These are phyloP conservation scores for Biscogniauxia sp. DNA, from an alignment of 2,329 filamentous ascomycete genomes.

Conservation along the genomic window DNA sequence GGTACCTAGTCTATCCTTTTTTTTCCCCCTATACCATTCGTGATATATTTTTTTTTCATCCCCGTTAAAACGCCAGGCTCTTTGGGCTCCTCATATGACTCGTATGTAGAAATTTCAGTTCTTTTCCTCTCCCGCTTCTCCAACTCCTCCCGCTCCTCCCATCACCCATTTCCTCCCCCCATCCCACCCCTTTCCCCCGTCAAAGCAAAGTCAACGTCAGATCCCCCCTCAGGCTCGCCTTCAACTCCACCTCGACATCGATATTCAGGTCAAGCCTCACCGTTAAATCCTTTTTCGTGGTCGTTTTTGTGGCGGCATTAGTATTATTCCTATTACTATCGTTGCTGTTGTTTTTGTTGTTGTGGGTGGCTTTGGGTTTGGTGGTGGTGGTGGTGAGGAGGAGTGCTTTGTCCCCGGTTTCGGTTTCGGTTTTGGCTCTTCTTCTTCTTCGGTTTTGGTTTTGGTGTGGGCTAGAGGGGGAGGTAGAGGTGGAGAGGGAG, in stretches of 20 bases:
- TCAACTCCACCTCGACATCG: constrained; percentile 4
- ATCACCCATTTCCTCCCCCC: background rate
- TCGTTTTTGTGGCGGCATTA: background rate
- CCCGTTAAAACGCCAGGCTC: background rate
- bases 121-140: no score
- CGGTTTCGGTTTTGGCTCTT: no score
- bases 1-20: background rate
- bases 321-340: background rate
- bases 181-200: background rate
- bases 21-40: background rate
- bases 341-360: no score
- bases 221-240: constrained; percentile 3
- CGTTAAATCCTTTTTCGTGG: background rate
- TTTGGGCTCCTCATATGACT: no score
- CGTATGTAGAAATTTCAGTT: no score
- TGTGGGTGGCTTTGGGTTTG: no score
- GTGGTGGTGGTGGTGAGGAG: no score
- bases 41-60: background rate
- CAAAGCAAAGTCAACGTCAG: background rate
- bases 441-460: no score
- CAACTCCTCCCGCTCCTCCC: no score
- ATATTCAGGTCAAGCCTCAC: constrained; percentile 2
- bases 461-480: no score
- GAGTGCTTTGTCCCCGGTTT: no score
- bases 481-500: no score